Percentiles rank a stretch among this genome's conserved stretches.
These are phyloP conservation scores for Carpinus fangiana DNA, from an alignment of 306 rosid genomes.

Conservation along the genomic window DNA sequence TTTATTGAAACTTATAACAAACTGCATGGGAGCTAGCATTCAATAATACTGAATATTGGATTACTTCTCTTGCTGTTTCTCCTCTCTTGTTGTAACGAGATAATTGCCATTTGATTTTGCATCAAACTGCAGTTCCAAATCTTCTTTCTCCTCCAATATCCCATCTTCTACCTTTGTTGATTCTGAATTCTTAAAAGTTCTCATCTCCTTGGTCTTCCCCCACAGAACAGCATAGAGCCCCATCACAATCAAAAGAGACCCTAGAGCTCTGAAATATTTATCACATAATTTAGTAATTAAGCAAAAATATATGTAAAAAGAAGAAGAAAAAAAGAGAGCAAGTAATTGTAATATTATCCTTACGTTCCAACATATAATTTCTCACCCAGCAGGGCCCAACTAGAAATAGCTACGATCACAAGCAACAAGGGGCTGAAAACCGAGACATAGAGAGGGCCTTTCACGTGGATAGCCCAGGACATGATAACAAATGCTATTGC, in stretches of 20 bases:
- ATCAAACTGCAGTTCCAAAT: constrained; percentile 34
- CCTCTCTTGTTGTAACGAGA: background rate
- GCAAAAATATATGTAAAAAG: background rate
- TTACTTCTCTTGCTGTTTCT: background rate
- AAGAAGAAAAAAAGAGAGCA: background rate
- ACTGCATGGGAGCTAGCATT: background rate
- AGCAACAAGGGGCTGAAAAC: constrained; percentile 71
- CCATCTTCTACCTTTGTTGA: constrained; percentile 9
- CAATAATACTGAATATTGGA: background rate
- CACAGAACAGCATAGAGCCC: constrained; percentile 80
- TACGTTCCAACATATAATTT: constrained; percentile 72
- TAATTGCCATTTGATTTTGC: constrained; percentile 24
- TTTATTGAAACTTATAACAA: background rate
- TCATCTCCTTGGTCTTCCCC: constrained; percentile 71
- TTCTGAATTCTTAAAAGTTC: background rate
- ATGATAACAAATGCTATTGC: constrained; percentile 50
- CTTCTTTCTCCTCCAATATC: constrained; percentile 24
- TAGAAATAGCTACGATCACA: constrained; percentile 51
- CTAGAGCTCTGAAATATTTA: constrained; percentile 43
- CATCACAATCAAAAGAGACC: constrained; percentile 52
- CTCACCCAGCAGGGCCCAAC: constrained; percentile 72
- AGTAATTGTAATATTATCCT: constrained; percentile 11
- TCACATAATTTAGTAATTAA: background rate
- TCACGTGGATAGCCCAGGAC: constrained; percentile 66
- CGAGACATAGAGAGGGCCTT: constrained; percentile 76